Evolutionary conservation across 352 stramenopile species (phyloP), one percentile per base, ranked within the genome.

Genomic region (Albugo candida): DNA sequence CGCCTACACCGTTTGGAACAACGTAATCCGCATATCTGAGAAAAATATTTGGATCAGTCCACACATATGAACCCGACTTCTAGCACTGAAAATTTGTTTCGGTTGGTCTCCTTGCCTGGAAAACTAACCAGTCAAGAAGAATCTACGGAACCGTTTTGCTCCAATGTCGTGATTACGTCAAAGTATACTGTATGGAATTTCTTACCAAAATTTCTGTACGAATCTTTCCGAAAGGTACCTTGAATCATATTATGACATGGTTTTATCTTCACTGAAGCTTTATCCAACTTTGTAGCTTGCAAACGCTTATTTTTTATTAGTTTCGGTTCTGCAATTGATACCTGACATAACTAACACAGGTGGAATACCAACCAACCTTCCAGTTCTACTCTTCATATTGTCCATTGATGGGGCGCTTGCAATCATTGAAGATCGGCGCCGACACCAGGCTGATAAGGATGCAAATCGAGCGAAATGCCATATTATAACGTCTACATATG

Each of bases 251-350:
- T n/a, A 24, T 24, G 17, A 43, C 17, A 13, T 14, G 20, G 5
- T 44, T 13, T 47, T 20, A 21, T 18, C 44, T 52, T 13, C 47
- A 41, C 43, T 2, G 3, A 24, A 48, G 2, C 8, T 18, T 42
- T 8, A 2, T 10, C 52, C 41, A 44, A n/a, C 21, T 13, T n/a
- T 14, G 11, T 64, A 75, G 49, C 61, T 95, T 41, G 86, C 86
- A 40, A 96, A 96, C 52, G 71, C 84, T 17, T 96, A 96, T 55
- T 96, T 96, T 48, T 54, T 96, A 10, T 60, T 95, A 14, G 79
- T 96, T 13, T 92, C 79, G 6, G 59, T 82, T 20, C 59, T 96
- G 10, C 76, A 94, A 54, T 74, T 56, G 17, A 74, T 93, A 50
- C 64, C 58, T 18, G 53, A 41, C 10, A 92, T 95, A 63, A 83